Base-by-base conservation (phyloP, 352 stramenopile genomes). In the Pythium vanterpoolii region DNA sequence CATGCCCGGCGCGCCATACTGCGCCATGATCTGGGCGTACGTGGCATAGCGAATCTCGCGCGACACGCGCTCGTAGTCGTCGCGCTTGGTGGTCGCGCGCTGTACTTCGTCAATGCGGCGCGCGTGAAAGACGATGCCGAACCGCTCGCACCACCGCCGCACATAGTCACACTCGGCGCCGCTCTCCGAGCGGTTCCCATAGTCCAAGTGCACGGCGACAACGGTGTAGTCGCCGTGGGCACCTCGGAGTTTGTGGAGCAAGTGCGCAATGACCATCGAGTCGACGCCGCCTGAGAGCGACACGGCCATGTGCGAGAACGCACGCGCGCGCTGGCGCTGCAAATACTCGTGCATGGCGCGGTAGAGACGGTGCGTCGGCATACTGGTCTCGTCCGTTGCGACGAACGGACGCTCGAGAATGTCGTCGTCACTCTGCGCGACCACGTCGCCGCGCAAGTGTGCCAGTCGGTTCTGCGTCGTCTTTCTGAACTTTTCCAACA, bases 251-350 rank as follows among this genome's bases (percentile, higher is more conserved):
- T 93, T 85, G 51, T 92, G 77, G 33, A 99, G 82, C 55, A 97
- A 74, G 60, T 95, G 88, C 39, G 91, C 90, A 60, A 99, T 91
- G 18, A 99, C 97, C 97, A 99, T 99, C 50, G 92, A 98, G 75
- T 99, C 97, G 18, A 99, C 97, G 52, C 94, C 94, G 44, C 95
- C 95, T 6, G 92, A 98, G 21, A 98, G 74, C 36, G 90, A 98
- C 8, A 98, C 85, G 26, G 95, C 90, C 31, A 94, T 42, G 55
- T 84, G 64, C 16, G 77, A 66, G 52, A 76, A 64, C 28, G 68
- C 44, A 4, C 34, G 36, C 14, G 73, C 74, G 36, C 72, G 64
- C 76, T 88, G 83, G 30, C 65, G 43, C 2, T 63, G 52, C 7
- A 96, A 56, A 49, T 87, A 96, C 53, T 77, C 71, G 60, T 93